Evolutionary conservation across 2,329 filamentous ascomycete species (phyloP).

Genomic region (Pyrenophora seminiperda): DNA sequence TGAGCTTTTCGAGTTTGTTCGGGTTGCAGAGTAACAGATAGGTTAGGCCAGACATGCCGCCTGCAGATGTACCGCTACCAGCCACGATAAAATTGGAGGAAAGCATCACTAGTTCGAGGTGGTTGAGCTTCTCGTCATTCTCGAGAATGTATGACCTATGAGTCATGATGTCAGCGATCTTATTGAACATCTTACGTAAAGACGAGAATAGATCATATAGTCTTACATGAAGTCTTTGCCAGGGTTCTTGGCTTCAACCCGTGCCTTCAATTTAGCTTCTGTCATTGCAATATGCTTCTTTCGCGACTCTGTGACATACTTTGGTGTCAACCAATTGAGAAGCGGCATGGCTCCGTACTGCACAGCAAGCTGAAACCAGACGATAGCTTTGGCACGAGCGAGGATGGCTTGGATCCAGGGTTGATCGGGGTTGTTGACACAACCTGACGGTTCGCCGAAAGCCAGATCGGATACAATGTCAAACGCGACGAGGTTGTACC

Average conservation of each 20-base stretch:
- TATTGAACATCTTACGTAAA: background rate
- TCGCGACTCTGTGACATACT: constrained; percentile 9
- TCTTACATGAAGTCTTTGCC: constrained; percentile 12
- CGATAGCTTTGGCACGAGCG: constrained; percentile 12
- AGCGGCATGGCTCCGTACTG: constrained; percentile 11
- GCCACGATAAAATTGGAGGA: constrained; percentile 19
- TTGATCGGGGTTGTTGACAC: constrained; percentile 11
- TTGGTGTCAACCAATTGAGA: constrained; percentile 7
- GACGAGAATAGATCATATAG: background rate
- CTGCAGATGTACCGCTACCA: constrained; percentile 40
- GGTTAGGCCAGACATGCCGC: constrained; percentile 8
- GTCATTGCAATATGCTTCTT: constrained; percentile 14
- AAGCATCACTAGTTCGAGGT: constrained; percentile 13
- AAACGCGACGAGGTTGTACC: constrained; percentile 10
- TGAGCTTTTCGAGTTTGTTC: constrained; percentile 15
- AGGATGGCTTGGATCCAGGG: constrained; percentile 12
- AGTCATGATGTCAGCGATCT: background rate
- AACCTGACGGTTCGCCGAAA: constrained; percentile 12
- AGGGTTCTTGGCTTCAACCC: constrained; percentile 7
- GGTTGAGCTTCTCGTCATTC: constrained; percentile 13
- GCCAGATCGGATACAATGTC: constrained; percentile 10
- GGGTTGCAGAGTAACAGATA: constrained; percentile 17
- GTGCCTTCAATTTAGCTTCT: constrained; percentile 8
- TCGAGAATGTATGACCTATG: constrained; percentile 11
- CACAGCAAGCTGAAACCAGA: constrained; percentile 12